Base-by-base conservation (phyloP, 1,139 yeast species). In the Pichia sp. region DNA sequence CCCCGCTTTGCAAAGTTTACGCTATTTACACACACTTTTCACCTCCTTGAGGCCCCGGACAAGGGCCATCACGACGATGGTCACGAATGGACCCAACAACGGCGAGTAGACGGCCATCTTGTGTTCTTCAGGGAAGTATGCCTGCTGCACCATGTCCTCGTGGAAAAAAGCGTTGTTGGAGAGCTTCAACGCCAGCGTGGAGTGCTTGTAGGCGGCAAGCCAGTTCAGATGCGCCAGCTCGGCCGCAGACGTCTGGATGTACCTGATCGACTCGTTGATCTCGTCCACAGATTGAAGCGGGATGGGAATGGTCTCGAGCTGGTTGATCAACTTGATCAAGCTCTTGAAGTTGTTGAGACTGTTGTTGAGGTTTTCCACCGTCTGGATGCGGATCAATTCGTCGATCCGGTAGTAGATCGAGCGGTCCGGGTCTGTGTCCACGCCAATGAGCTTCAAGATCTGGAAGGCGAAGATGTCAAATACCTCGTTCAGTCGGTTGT, bases 81-180 rank as follows among this genome's bases (percentile, higher is more conserved):
- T 80, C 1, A 80, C 72, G 30, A 90, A 73, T 0, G 99, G 99
- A 0, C 97, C 98, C 43, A 90, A 70, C 53, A 93, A 72, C 0
- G 98, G 99, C 64, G 90, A 75, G 61, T 90, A 93, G 0, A 93
- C 96, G 0, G 98, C 98, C 65, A 92, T 75, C 67, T 90, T 90
- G 68, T 93, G 98, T 66, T 92, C 97, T 61, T 89, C 92, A 0
- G 98, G 98, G 75, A 92, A 90, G 65, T 87, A 90, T 50, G 87
- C 88, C 66, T 92, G 97, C 65, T 90, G 96, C 8, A 92, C 93
- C 96, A 93, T 92, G 69, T 87, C 92, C 64, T 88, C 87, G 62
- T 92, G 96, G 68, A 92, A 93, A 65, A 93, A 92, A 0, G 97
- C 97, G 43, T 75, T 73, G 63, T 90, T 87, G 1, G 95, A 83